phyloP scores from a whole-genome alignment of 2,329 filamentous ascomycete species.

The Cytospora piceicola region DNA sequence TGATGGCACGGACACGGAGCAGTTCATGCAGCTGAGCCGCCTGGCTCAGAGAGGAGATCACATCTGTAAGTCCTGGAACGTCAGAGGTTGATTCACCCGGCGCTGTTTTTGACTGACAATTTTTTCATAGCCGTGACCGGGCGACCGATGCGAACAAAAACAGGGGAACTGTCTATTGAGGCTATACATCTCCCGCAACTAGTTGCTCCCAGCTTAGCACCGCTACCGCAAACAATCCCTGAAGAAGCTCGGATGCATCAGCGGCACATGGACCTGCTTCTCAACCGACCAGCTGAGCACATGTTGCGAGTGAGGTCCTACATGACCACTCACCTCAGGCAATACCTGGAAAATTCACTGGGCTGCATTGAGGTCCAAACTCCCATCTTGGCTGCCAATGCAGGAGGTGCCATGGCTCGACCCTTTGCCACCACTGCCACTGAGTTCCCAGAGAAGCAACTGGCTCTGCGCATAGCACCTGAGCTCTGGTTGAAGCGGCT shows the following conservation, averaged over 20 bases:
- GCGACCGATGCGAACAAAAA: slow-evolving; percentile 66
- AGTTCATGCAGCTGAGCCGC: slow-evolving; percentile 65
- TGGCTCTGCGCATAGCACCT: slow-evolving; percentile 86
- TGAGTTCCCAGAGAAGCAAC: slow-evolving; percentile 70
- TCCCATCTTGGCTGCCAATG: slow-evolving; percentile 79
- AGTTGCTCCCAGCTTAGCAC: slow-evolving; percentile 77
- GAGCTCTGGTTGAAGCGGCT: slow-evolving; percentile 95
- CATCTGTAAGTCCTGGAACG: slow-evolving; percentile 64
- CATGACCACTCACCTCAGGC: slow-evolving; percentile 69
- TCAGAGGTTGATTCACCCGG: slow-evolving; percentile 30
- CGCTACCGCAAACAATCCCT: slow-evolving; percentile 74
- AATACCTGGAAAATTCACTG: slow-evolving; percentile 59
- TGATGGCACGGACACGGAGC: slow-evolving; percentile 41
- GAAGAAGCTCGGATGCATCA: slow-evolving; percentile 73
- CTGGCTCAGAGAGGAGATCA: slow-evolving; percentile 81
- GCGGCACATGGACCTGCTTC: slow-evolving; percentile 85
- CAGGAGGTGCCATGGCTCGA: slow-evolving; percentile 84
- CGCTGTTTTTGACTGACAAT: slow-evolving; percentile 27
- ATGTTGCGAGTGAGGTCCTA: slow-evolving; percentile 74
- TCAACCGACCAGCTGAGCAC: slow-evolving; percentile 70
- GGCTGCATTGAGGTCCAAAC: slow-evolving; percentile 74
- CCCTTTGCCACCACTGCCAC: slow-evolving; percentile 83
- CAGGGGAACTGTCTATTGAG: slow-evolving; percentile 77
- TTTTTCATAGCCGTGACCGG: slow-evolving; percentile 66
- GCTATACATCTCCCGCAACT: slow-evolving; percentile 71